Conservation (phyloP, 2,329 filamentous ascomycete species). For the Trichoderma sp. region DNA sequence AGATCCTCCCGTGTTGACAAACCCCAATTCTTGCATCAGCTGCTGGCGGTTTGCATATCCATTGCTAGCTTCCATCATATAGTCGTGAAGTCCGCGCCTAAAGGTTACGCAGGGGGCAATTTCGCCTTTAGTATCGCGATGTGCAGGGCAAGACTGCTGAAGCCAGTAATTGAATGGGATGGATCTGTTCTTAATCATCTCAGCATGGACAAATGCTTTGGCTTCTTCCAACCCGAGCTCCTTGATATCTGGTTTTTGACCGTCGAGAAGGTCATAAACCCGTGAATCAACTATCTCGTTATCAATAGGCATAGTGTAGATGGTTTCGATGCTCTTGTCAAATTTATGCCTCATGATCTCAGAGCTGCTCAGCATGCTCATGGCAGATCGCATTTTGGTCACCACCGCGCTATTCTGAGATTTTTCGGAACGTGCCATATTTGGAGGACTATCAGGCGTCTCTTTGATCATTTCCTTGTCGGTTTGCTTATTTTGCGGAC, state of each 20-base stretch:
- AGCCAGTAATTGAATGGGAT: slow-evolving; percentile 27
- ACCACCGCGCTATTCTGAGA: background rate
- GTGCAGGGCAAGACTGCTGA: slow-evolving; percentile 17
- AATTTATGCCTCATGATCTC: slow-evolving; percentile 19
- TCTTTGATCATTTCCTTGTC: background rate
- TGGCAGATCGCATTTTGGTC: background rate
- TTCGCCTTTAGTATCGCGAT: background rate
- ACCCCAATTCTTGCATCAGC: slow-evolving; percentile 12
- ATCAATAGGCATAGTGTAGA: slow-evolving; percentile 21
- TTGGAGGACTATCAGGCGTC: background rate
- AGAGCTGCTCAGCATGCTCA: background rate
- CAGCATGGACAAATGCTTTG: slow-evolving; percentile 1
- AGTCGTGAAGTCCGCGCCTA: slow-evolving; percentile 22
- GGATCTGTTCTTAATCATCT: slow-evolving; percentile 15
- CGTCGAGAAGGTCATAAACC: slow-evolving; percentile 10
- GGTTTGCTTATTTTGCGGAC: background rate
- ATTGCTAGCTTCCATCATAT: slow-evolving; percentile 9
- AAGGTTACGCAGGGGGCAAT: slow-evolving; percentile 7
- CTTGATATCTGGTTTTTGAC: background rate
- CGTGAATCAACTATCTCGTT: slow-evolving; percentile 1
- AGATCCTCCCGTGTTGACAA: slow-evolving; percentile 12
- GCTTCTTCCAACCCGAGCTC: background rate
- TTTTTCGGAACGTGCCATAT: background rate
- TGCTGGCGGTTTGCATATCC: slow-evolving; percentile 4
- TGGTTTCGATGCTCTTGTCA: background rate